phyloP scores from a whole-genome alignment of 1,284 basidiomycete genomes.

The Moesziomyces parantarcticus region DNA sequence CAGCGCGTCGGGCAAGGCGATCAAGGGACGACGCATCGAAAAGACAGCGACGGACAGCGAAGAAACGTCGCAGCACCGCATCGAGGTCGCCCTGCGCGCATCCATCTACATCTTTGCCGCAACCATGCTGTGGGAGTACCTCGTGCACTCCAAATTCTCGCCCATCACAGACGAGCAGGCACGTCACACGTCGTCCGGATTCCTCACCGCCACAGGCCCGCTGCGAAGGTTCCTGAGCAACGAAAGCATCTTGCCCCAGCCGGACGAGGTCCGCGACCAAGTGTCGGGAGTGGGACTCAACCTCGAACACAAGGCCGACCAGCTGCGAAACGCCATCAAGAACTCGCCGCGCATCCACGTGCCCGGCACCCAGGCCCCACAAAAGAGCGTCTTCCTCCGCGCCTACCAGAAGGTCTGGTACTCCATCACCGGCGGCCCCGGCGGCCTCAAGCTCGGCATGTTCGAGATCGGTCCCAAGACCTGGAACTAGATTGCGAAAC shows the following conservation, averaged over 20 bases:
- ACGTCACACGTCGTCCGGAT: constrained; percentile 20
- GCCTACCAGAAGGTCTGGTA: constrained; percentile 22
- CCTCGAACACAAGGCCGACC: constrained; percentile 3
- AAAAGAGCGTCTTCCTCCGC: constrained; percentile 31
- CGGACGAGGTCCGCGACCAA: constrained; percentile 9
- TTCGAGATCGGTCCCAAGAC: constrained; percentile 39
- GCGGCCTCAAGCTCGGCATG: constrained; percentile 15
- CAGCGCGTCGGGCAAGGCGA: constrained; percentile 33
- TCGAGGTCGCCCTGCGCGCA: constrained; percentile 32
- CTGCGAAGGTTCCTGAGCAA: constrained; percentile 41
- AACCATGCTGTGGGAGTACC: constrained; percentile 44
- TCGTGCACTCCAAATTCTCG: constrained; percentile 42
- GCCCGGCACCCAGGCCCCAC: constrained; percentile 10
- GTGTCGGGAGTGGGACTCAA: constrained; percentile 28
- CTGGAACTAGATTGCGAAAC: constrained; percentile 4
- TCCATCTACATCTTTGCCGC: constrained; percentile 26
- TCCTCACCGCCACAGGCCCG: constrained; percentile 25
- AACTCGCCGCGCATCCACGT: constrained; percentile 21
- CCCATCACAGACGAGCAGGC: constrained; percentile 31
- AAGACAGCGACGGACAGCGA: constrained; percentile 33
- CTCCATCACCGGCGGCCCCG: constrained; percentile 15
- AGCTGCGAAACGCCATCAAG: constrained; percentile 11
- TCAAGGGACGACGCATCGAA: constrained; percentile 46
- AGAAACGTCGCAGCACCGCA: constrained; percentile 25
- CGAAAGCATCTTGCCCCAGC: constrained; percentile 31